Conservation (phyloP, 2,329 filamentous ascomycete genomes). For the Botrytis medusae region DNA sequence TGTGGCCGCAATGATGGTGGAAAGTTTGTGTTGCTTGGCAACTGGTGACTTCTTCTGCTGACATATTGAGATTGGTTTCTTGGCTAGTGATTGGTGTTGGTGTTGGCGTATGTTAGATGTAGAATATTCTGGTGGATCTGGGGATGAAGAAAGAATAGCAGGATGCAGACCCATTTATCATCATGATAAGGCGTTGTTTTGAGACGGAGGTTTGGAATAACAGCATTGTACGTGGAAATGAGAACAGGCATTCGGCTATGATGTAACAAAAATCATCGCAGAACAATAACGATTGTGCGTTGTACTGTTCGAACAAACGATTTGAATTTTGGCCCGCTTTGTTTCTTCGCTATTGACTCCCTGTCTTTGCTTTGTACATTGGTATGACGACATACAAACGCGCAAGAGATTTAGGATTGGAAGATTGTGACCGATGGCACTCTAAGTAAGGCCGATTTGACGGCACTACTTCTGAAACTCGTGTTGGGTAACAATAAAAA, state of each 20-base stretch:
- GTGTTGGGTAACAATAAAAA: background rate
- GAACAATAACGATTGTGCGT: background rate
- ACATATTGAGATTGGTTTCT: background rate
- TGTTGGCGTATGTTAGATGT: background rate
- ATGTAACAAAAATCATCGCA: background rate
- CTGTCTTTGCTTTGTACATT: background rate
- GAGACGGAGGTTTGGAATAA: background rate
- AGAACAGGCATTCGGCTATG: background rate
- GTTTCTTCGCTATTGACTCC: background rate
- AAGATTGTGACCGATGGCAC: no score
- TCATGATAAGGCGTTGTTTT: background rate
- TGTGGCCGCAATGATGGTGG: background rate
- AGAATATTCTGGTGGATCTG: background rate
- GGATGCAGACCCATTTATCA: background rate
- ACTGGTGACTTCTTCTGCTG: background rate
- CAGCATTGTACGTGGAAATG: background rate
- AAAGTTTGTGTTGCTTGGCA: background rate
- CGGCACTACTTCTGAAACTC: background rate
- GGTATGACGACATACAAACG: background rate
- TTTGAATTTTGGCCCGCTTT: rapidly evolving
- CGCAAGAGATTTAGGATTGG: background rate
- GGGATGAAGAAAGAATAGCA: background rate
- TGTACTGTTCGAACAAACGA: background rate
- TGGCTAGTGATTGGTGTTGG: background rate
- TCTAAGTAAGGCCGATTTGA: background rate